Evolutionary conservation across 805 yeast genomes (phyloP).

Genomic region (Pichia nanzhaoensis): DNA sequence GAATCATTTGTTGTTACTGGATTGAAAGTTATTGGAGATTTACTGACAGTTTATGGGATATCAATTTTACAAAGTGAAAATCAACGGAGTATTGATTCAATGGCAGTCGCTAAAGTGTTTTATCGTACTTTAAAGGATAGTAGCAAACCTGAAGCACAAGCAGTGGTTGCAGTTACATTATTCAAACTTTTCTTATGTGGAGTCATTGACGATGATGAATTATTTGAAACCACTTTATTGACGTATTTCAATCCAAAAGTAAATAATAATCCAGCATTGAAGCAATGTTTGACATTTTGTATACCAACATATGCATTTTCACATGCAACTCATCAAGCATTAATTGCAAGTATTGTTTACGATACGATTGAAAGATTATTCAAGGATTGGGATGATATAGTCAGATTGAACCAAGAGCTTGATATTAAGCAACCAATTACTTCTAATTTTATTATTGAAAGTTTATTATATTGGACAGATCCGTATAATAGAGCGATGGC

Average conservation of each 20-base stretch:
- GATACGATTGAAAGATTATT: slow-evolving; percentile 60
- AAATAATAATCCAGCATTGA: slow-evolving; percentile 53
- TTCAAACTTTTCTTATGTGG: slow-evolving; percentile 79
- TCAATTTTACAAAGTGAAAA: slow-evolving; percentile 50
- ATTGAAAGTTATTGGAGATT: slow-evolving; percentile 67
- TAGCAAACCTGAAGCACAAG: slow-evolving; percentile 60
- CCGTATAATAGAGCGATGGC: slow-evolving; percentile 57
- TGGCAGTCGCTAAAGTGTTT: slow-evolving; percentile 61
- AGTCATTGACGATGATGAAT: slow-evolving; percentile 59
- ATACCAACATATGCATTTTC: slow-evolving; percentile 84
- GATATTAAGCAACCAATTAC: slow-evolving; percentile 25
- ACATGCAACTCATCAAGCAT: slow-evolving; percentile 61
- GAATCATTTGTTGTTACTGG: slow-evolving; percentile 57
- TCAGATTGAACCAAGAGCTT: slow-evolving; percentile 30
- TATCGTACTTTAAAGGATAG: slow-evolving; percentile 55
- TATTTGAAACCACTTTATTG: slow-evolving; percentile 63
- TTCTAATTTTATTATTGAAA: slow-evolving; percentile 57
- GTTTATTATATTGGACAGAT: slow-evolving; percentile 79
- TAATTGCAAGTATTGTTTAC: slow-evolving; percentile 55
- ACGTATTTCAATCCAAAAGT: slow-evolving; percentile 71
- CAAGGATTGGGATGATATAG: slow-evolving; percentile 33
- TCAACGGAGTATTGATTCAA: slow-evolving; percentile 53
- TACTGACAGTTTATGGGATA: slow-evolving; percentile 70
- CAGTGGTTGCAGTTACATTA: slow-evolving; percentile 78
- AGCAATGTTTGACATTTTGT: slow-evolving; percentile 80